These are phyloP conservation scores for Colletotrichum sp. DNA, from an alignment of 2,329 filamentous ascomycete species.

Conservation along the genomic window DNA sequence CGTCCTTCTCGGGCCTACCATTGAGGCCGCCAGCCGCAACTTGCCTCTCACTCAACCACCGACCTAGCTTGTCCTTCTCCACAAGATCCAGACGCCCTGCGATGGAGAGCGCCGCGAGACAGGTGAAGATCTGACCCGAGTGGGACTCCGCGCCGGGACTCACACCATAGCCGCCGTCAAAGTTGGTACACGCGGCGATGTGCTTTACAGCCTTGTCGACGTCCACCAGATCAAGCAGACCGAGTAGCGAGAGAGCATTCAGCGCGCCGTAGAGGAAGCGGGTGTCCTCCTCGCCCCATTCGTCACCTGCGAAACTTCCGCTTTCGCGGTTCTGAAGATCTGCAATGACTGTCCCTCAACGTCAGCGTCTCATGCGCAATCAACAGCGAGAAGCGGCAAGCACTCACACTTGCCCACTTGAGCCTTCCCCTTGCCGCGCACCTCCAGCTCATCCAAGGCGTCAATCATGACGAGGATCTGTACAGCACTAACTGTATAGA, in stretches of 20 bases:
- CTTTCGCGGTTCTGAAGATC: slow-evolving; percentile 78
- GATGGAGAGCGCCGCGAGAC: slow-evolving; percentile 85
- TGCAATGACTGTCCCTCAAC: slow-evolving; percentile 68
- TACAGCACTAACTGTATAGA: slow-evolving; percentile 93
- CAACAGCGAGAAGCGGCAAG: background rate
- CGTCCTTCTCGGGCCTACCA: slow-evolving; percentile 91
- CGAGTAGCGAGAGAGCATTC: slow-evolving; percentile 86
- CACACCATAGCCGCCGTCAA: slow-evolving; percentile 93
- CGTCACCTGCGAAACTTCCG: slow-evolving; percentile 90
- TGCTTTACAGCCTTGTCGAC: slow-evolving; percentile 81
- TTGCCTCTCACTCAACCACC: slow-evolving; percentile 94
- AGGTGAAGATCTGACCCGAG: slow-evolving; percentile 94
- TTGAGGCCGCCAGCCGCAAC: slow-evolving; percentile 88
- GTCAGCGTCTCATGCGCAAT: background rate
- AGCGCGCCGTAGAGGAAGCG: slow-evolving; percentile 91
- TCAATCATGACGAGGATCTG: slow-evolving; percentile 90
- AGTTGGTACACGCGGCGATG: slow-evolving; percentile 84
- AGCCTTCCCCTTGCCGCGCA: slow-evolving; percentile 69
- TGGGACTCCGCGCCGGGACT: slow-evolving; percentile 92
- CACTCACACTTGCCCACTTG: slow-evolving; percentile 81
- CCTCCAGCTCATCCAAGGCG: slow-evolving; percentile 83
- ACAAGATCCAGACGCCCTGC: slow-evolving; percentile 82
- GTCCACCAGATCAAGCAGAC: slow-evolving; percentile 74
- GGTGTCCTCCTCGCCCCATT: slow-evolving; percentile 96
- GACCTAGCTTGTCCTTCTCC: slow-evolving; percentile 79